These are phyloP conservation scores for Pistacia atlantica DNA, from an alignment of 345 rosid species.

Conservation along the genomic window DNA sequence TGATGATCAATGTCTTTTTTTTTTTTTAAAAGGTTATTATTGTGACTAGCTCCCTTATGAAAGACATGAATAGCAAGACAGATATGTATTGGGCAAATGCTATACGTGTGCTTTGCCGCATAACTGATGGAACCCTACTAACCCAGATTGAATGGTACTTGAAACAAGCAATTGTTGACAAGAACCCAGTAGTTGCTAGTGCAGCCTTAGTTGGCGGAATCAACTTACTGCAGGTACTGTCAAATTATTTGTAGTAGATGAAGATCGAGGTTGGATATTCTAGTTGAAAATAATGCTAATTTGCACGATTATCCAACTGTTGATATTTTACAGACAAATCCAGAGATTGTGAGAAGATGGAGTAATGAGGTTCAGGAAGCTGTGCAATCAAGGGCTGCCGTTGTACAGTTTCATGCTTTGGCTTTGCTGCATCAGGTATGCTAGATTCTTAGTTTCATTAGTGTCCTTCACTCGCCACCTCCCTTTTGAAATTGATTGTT, in stretches of 20 bases:
- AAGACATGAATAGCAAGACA: slow-evolving; percentile 98
- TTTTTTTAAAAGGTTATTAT: slow-evolving; percentile 68
- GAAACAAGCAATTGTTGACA: slow-evolving; percentile 99
- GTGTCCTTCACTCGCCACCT: background rate
- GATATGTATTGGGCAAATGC: slow-evolving; percentile 99
- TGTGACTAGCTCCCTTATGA: slow-evolving; percentile 97
- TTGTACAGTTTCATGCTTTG: slow-evolving; percentile 96
- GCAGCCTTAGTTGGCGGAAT: slow-evolving; percentile 98
- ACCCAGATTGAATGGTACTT: slow-evolving; percentile 92
- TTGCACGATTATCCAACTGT: slow-evolving; percentile 13
- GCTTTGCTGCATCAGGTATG: slow-evolving; percentile 88
- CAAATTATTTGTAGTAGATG: background rate
- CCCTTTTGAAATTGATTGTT: slow-evolving; percentile 11
- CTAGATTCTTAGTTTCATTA: slow-evolving; percentile 13
- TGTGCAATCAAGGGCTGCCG: slow-evolving; percentile 94
- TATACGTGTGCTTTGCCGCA: slow-evolving; percentile 94
- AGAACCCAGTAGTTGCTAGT: slow-evolving; percentile 98
- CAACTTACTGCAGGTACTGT: slow-evolving; percentile 84
- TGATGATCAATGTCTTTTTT: slow-evolving; percentile 15
- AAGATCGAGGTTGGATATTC: background rate
- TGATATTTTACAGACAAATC: slow-evolving; percentile 58
- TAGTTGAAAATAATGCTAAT: background rate
- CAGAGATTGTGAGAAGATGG: slow-evolving; percentile 96
- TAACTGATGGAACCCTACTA: slow-evolving; percentile 90
- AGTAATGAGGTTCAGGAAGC: slow-evolving; percentile 99